A percentile compares a stretch with the other conserved stretches of the same genome.
Conservation (phyloP, 768 basidiomycete species). For the Boletus reticulatus region DNA sequence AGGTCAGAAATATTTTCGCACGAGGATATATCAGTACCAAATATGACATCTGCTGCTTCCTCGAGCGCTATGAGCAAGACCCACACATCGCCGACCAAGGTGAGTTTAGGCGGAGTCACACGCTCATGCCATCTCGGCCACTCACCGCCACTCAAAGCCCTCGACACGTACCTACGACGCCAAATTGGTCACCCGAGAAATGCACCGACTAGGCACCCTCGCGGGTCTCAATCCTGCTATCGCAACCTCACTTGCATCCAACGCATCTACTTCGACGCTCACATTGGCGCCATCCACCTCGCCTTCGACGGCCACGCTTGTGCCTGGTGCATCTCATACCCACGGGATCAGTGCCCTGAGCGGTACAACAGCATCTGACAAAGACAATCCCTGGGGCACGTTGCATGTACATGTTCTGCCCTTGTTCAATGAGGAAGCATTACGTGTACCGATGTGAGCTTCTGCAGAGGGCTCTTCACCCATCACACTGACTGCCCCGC, state of each 20-base stretch:
- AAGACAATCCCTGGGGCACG: slow-evolving; percentile 76
- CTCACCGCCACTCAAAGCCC: slow-evolving; percentile 35
- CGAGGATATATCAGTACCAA: slow-evolving; percentile 12
- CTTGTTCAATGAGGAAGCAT: slow-evolving; percentile 86
- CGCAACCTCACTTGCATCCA: slow-evolving; percentile 35
- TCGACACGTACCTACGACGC: slow-evolving; percentile 76
- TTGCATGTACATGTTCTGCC: slow-evolving; percentile 88
- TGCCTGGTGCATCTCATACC: slow-evolving; percentile 35
- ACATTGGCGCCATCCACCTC: slow-evolving; percentile 39
- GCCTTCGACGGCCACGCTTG: slow-evolving; percentile 33
- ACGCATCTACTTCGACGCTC: slow-evolving; percentile 48
- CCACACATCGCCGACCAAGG: slow-evolving; percentile 36
- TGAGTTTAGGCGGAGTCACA: slow-evolving; percentile 24
- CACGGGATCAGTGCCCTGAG: slow-evolving; percentile 21
- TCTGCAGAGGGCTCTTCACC: neutral
- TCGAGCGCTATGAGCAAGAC: slow-evolving; percentile 27
- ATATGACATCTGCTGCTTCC: slow-evolving; percentile 29
- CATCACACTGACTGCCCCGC: slow-evolving; percentile 9
- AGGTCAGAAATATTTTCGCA: slow-evolving; percentile 33
- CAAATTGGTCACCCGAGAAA: slow-evolving; percentile 78
- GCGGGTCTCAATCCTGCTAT: slow-evolving; percentile 50
- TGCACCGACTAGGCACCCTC: slow-evolving; percentile 76
- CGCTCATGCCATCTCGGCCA: slow-evolving; percentile 3
- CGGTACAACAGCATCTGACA: slow-evolving; percentile 34
- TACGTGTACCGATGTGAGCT: slow-evolving; percentile 78